Conservation (phyloP, 768 basidiomycete genomes). For the Guyanaporus albipodus region DNA sequence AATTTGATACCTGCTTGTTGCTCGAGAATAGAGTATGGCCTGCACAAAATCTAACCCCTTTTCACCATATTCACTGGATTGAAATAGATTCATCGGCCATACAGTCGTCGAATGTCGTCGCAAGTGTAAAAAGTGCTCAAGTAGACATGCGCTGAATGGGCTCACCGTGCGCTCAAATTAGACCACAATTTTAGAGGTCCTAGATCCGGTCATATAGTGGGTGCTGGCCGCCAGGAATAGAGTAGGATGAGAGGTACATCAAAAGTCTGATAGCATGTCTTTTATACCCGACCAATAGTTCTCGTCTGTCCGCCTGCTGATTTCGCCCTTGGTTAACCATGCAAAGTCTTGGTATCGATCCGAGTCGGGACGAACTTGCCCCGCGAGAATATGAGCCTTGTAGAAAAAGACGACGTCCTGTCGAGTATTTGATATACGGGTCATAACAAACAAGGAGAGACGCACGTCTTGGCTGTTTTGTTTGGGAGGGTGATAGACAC, state of each 20-base stretch:
- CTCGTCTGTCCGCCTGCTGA: conserved; percentile 60
- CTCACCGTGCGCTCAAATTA: not conserved
- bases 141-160: not conserved
- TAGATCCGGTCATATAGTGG: not conserved
- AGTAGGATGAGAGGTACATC: conserved; percentile 11
- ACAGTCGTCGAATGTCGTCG: not conserved
- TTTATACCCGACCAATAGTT: conserved; percentile 76
- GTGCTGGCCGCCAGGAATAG: not conserved
- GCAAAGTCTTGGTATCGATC: conserved; percentile 69
- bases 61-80: too few species aligned
- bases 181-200: not conserved
- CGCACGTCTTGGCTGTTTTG: conserved; percentile 37
- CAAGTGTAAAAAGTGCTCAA: not conserved
- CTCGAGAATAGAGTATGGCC: too few species aligned
- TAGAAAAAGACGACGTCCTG: conserved; percentile 85
- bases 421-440: not conserved
- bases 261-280: conserved; percentile 72
- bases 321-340: conserved; percentile 93
- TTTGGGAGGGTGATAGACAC: conserved; percentile 57
- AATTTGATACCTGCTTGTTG: too few species aligned
- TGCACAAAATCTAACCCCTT: too few species aligned
- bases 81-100: not conserved
- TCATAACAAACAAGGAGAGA: not conserved
- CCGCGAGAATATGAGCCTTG: conserved; percentile 90
- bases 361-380: conserved; percentile 65